Percentiles rank a stretch among this genome's conserved stretches.
Conservation (phyloP, 345 rosid genomes). For the Geranium brycei region DNA sequence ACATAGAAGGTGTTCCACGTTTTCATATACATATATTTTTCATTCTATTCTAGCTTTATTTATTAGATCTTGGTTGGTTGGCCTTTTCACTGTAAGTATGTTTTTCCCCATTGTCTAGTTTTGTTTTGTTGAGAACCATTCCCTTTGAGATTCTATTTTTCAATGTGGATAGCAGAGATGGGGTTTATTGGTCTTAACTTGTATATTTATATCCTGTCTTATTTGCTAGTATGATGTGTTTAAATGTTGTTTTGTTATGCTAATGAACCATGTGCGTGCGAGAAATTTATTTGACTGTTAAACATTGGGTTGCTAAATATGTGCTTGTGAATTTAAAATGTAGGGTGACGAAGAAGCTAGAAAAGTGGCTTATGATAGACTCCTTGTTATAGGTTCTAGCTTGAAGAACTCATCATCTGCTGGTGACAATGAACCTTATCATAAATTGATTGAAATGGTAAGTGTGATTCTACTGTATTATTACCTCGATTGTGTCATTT, state of each 20-base stretch:
- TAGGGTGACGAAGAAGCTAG: conserved; percentile 70
- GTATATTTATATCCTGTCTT: background rate
- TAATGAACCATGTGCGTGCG: background rate
- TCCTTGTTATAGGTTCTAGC: conserved; percentile 42
- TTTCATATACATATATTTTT: too few species aligned
- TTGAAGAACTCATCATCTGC: conserved; percentile 28
- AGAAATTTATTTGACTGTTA: background rate
- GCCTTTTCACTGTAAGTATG: too few species aligned
- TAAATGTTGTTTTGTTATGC: background rate
- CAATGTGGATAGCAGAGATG: background rate
- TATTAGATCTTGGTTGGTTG: too few species aligned
- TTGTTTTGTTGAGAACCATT: background rate
- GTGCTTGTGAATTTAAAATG: conserved; percentile 11
- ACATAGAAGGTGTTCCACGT: too few species aligned
- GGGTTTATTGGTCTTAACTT: background rate
- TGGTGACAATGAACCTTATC: conserved; percentile 29
- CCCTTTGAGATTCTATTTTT: background rate
- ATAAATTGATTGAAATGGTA: conserved; percentile 72
- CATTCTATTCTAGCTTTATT: too few species aligned
- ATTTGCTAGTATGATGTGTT: background rate
- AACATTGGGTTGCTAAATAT: conserved; percentile 3
- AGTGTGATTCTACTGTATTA: conserved; percentile 8
- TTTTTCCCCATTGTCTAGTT: background rate
- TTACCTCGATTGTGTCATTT: background rate
- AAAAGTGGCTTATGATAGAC: conserved; percentile 64